phyloP scores from a whole-genome alignment of 1,139 yeast species.

The Pichia norvegensis region DNA sequence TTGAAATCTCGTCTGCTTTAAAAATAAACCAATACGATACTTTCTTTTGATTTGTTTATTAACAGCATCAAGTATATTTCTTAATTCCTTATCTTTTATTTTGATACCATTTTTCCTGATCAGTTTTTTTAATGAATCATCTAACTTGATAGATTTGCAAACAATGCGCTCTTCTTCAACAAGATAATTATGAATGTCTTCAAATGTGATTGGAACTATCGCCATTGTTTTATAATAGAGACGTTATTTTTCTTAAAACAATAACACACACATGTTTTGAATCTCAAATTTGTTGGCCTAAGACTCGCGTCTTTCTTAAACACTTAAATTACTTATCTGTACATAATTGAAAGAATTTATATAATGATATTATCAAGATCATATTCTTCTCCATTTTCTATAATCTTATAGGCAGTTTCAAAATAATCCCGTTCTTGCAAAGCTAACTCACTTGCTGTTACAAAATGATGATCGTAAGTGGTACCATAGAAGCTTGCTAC shows the following conservation, averaged over 20 bases:
- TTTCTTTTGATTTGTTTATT: constrained; percentile 17
- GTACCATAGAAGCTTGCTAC: neutral
- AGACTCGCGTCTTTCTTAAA: neutral
- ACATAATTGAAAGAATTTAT: neutral
- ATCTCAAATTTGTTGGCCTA: no score
- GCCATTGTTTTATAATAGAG: no score
- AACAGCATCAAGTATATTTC: constrained; percentile 12
- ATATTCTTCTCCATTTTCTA: constrained; percentile 4
- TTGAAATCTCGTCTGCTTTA: constrained; percentile 23
- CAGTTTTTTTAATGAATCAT: constrained; percentile 9
- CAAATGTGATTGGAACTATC: constrained; percentile 17
- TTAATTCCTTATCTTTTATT: constrained; percentile 13
- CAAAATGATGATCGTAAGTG: neutral
- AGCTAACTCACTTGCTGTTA: neutral
- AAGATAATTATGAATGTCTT: constrained; percentile 20
- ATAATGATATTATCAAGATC: constrained; percentile 8
- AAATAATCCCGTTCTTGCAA: neutral
- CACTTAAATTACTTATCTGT: no score
- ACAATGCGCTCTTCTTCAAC: constrained; percentile 19
- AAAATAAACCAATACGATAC: constrained; percentile 19
- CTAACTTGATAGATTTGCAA: constrained; percentile 15
- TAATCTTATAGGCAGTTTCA: neutral
- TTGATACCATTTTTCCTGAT: constrained; percentile 6
- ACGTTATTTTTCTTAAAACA: no score
- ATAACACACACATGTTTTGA: no score